These are phyloP conservation scores for Barbarea vulgaris DNA, from an alignment of 345 rosid species.

Conservation along the genomic window DNA sequence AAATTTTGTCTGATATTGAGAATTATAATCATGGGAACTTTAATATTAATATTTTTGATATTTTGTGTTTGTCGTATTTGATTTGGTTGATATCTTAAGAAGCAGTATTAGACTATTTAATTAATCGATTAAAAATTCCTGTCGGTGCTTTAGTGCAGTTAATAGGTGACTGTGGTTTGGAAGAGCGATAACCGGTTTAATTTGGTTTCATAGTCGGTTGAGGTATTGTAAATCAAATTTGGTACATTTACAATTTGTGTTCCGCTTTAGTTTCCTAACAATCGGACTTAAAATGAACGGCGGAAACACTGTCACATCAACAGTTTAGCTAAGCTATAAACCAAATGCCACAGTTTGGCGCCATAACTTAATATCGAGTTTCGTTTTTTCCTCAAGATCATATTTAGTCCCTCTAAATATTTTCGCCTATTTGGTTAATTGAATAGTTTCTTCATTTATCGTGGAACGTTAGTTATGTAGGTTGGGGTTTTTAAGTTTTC, in stretches of 20 bases:
- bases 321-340: background rate
- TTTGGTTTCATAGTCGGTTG: slow-evolving; percentile 27
- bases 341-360: background rate
- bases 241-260: background rate
- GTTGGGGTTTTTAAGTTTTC: background rate
- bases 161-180: slow-evolving; percentile 14
- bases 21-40: background rate
- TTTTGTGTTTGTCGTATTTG: background rate
- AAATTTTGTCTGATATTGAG: background rate
- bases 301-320: background rate
- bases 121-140: background rate
- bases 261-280: too few relatives aligned
- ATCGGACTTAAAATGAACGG: too few relatives aligned
- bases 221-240: background rate
- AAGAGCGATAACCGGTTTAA: background rate
- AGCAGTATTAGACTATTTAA: background rate
- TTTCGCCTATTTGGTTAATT: too few relatives aligned
- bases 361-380: background rate
- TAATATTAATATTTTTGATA: background rate
- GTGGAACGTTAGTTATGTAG: too few relatives aligned
- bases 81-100: slow-evolving; percentile 2
- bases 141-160: slow-evolving; percentile 23
- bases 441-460: too few relatives aligned
- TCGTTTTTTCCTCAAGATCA: too few relatives aligned
- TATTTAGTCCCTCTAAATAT: too few relatives aligned